Evolutionary conservation across 768 basidiomycete genomes (phyloP).

Genomic region (Termitomyces sp.): DNA sequence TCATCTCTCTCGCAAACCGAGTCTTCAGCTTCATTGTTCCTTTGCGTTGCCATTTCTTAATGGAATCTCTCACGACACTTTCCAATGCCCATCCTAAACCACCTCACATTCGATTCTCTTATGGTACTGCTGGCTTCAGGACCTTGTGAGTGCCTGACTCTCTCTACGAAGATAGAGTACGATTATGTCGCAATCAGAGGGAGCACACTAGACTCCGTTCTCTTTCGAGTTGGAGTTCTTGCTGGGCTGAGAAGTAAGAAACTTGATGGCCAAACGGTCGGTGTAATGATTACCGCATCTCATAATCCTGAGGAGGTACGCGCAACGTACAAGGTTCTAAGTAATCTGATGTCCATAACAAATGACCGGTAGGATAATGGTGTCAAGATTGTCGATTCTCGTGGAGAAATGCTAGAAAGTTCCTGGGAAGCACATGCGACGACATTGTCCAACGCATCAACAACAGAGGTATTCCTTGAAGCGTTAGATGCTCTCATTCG

Average conservation of each 20-base stretch:
- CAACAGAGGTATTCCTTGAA: constrained; percentile 66
- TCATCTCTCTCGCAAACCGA: neutral
- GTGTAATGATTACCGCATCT: constrained; percentile 99
- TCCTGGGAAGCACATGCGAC: constrained; percentile 93
- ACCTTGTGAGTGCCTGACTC: constrained; percentile 57
- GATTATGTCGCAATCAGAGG: constrained; percentile 39
- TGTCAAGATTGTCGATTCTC: constrained; percentile 96
- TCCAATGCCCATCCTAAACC: constrained; percentile 69
- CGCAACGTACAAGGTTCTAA: constrained; percentile 8
- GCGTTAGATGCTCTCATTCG: constrained; percentile 59
- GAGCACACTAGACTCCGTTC: constrained; percentile 74
- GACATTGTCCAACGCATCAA: constrained; percentile 73
- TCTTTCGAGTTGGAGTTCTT: constrained; percentile 89
- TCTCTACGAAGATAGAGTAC: constrained; percentile 7
- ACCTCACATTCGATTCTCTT: constrained; percentile 63
- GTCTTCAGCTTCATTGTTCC: neutral
- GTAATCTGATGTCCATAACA: constrained; percentile 2
- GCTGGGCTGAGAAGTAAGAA: constrained; percentile 89
- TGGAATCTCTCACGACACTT: constrained; percentile 41
- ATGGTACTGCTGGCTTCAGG: constrained; percentile 94
- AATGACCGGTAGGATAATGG: constrained; percentile 77
- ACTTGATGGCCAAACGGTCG: constrained; percentile 86
- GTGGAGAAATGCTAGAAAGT: constrained; percentile 94
- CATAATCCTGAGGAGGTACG: constrained; percentile 95
- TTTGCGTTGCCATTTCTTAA: constrained; percentile 30